Evolutionary conservation across 768 basidiomycete species (phyloP), one percentile per base, ranked within the genome.

Genomic region (Dendrothele bispora): DNA sequence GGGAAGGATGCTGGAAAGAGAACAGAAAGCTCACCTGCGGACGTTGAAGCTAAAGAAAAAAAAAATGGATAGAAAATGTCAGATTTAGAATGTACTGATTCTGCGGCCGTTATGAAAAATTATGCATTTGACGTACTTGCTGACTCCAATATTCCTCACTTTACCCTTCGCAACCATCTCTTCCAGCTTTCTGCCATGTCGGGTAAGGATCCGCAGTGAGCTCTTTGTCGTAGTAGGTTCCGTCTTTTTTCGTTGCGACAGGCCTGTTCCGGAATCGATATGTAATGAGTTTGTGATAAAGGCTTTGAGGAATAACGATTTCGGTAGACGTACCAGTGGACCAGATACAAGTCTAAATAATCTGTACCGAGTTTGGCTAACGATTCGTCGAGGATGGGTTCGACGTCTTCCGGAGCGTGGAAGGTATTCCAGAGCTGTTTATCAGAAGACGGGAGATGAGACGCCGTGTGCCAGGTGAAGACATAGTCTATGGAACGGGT

Each of bases 131-230:
- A 42, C 48, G 18, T 26, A 49, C 48, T 93, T 93, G 85, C 86
- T 87, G 35, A 92, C 72, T 34, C 91, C 91, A 45, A 92, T 92
- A 55, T 90, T 85, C 59, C 76, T 75, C n/a, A 87, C 68, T 61
- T 90, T 86, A 20, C 90, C 90, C 55, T 82, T 84, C 53, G 80
- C 79, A 3, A 89, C 85, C 66, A 88, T 67, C 63, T 86, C 79
- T 59, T 91, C 89, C 39, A 91, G 79, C 52, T 82, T n/a, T 88
- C 60, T 84, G 70, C 89, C 89, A 91, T 1, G 88, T 90, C 15
- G 83, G 83, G 57, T 86, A 84, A 2, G 87, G 81, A 57, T 90
- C 73, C 20, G 77, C 79, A 5, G 85, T 84, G 4, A 90, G 78
- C 4, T 74, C 72, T 46, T 83, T 76, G 49, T 86, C 61, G 15